Percentiles rank a stretch among this genome's conserved stretches.
phyloP scores from a whole-genome alignment of 805 yeast genomes.

The Candida pseudoglaebosa region DNA sequence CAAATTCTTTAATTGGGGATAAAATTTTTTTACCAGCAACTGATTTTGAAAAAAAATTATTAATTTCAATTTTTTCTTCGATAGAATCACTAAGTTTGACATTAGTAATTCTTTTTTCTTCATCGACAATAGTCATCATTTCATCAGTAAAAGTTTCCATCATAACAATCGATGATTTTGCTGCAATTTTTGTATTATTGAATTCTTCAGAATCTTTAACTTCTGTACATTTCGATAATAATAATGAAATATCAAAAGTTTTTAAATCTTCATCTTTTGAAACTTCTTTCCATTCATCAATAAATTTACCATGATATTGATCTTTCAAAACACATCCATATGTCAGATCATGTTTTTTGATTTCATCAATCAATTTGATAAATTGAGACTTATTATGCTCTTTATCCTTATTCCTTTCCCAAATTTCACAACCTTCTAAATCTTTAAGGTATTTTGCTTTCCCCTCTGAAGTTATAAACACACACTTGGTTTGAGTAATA shows the following conservation, averaged over 20 bases:
- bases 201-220: slow-evolving; percentile 78
- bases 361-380: slow-evolving; percentile 47
- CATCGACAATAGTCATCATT: slow-evolving; percentile 83
- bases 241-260: slow-evolving; percentile 47
- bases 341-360: slow-evolving; percentile 38
- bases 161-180: slow-evolving; percentile 72
- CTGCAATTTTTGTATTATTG: slow-evolving; percentile 58
- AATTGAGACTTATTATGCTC: slow-evolving; percentile 70
- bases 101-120: slow-evolving; percentile 74
- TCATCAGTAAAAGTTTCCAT: slow-evolving; percentile 83
- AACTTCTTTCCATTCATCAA: slow-evolving; percentile 68
- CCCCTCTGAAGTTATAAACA: slow-evolving; percentile 74
- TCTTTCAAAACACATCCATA: slow-evolving; percentile 74
- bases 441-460: slow-evolving; percentile 77
- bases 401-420: slow-evolving; percentile 78
- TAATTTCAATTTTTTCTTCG: slow-evolving; percentile 74
- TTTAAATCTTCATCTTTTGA: slow-evolving; percentile 30
- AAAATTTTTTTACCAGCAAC: slow-evolving; percentile 53
- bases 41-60: slow-evolving; percentile 59
- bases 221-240: slow-evolving; percentile 57
- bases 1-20: slow-evolving; percentile 53
- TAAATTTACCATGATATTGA: slow-evolving; percentile 76
- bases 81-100: slow-evolving; percentile 67
- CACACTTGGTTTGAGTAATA: slow-evolving; percentile 54
- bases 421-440: slow-evolving; percentile 50